Base-by-base conservation (phyloP, 2,329 filamentous ascomycete genomes). In the Paecilomyces fulvus region DNA sequence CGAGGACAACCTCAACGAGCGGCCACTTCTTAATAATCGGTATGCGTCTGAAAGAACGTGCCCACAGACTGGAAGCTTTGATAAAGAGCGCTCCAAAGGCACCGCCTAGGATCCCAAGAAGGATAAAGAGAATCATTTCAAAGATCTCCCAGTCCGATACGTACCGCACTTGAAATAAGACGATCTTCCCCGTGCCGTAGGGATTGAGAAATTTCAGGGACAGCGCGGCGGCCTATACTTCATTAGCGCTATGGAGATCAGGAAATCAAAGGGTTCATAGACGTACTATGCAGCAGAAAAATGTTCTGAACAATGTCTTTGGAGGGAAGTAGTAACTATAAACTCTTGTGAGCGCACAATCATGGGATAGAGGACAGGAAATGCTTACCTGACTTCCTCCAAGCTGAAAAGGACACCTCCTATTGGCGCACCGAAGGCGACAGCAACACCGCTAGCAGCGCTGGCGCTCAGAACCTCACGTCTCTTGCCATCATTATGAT, bases 241-340 rank as follows among this genome's bases (percentile, higher is more conserved):
- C 75, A 20, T 53, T 46, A 54, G n/a, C 30, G 30, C 11, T 12
- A 52, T 46, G 25, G 48, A 50, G 57, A 51, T 28, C 20, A 58
- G 28, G 6, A 4, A 12, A 30, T 7, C 14, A 10, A 30, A 8
- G 25, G 1, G 25, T 52, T 48, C 37, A 37, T 3, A 54, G 25
- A 73, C 75, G 69, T 70, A 88, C 87, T 64, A 97, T 97, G 73
- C 92, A 97, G 77, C 92, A 97, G 74, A 97, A 97, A 73, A 99
- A 99, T 0, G 94, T 97, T 54, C 94, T 81, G 77, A 99, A 99
- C 8, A 99, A 81, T 0, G 92, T 97, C 76, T 99, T 97, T 5
- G 92, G 90, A 0, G 94, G 92, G 70, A 97, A 97, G 73, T 97
- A 97, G 73, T 97, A 97, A 63, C 89, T 85, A 52, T 23, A 28